Conservation (phyloP, 2,329 filamentous ascomycete species). For the Penicillium sp. region DNA sequence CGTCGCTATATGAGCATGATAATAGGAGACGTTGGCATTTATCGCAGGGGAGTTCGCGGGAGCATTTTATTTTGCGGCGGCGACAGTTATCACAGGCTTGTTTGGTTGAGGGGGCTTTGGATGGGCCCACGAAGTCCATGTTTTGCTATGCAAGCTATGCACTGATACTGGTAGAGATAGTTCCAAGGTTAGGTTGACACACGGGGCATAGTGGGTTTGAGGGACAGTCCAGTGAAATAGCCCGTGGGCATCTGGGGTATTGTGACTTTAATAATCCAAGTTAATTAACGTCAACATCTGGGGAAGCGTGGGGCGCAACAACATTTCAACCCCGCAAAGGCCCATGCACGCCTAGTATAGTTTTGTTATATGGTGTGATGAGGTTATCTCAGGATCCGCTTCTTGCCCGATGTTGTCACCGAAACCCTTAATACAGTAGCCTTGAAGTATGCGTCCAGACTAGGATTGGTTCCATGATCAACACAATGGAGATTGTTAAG, state of each 20-base stretch:
- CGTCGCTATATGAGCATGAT: constrained; percentile 41
- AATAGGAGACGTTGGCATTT: constrained; percentile 40
- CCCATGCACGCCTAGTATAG: background rate
- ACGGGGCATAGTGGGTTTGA: background rate
- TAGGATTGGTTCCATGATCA: background rate
- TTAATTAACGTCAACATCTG: background rate
- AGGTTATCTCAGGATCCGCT: background rate
- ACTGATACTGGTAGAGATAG: background rate
- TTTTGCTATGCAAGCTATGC: background rate
- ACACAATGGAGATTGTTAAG: background rate
- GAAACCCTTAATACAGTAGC: background rate
- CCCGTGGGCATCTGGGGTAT: background rate
- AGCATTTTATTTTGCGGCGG: constrained; percentile 45
- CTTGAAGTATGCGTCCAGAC: background rate
- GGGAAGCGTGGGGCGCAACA: background rate
- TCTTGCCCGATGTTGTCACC: background rate
- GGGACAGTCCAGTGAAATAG: background rate
- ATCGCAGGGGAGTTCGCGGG: constrained; percentile 42
- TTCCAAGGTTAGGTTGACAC: background rate
- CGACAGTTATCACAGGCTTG: constrained; percentile 46
- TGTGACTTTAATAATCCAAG: background rate
- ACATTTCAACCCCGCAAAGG: constrained; percentile 1
- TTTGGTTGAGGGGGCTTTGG: constrained; percentile 26
- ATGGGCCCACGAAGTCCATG: constrained; percentile 25
- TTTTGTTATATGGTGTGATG: background rate